Conservation (phyloP, 2,329 filamentous ascomycete genomes). For the Colletotrichum neosansevieriae region DNA sequence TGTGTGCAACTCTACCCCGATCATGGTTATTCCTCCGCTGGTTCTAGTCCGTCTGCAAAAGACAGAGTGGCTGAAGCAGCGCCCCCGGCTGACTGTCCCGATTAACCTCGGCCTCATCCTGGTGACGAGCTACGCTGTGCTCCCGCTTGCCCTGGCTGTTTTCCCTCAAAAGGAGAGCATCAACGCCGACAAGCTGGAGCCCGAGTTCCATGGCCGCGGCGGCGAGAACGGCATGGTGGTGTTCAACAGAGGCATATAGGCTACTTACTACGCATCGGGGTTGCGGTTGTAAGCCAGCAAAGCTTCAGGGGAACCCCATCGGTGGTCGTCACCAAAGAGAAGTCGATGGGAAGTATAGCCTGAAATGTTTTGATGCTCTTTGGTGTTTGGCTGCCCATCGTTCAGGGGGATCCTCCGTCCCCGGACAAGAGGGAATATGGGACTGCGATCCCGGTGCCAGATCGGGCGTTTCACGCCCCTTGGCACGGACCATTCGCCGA, state of each 20-base stretch:
- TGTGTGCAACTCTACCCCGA: slow-evolving; percentile 92
- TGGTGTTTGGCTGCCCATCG: slow-evolving; percentile 4
- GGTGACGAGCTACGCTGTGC: slow-evolving; percentile 85
- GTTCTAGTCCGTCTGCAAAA: slow-evolving; percentile 87
- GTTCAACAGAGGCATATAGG: slow-evolving; percentile 92
- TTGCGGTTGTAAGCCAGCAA: slow-evolving; percentile 8
- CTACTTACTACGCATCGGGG: neutral
- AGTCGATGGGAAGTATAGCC: slow-evolving; percentile 5
- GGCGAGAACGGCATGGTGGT: slow-evolving; percentile 88
- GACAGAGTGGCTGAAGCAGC: slow-evolving; percentile 81
- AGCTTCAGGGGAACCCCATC: neutral
- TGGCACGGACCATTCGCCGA: slow-evolving; percentile 22
- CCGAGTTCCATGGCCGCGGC: slow-evolving; percentile 86
- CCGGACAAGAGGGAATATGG: slow-evolving; percentile 13
- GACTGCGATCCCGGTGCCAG: slow-evolving; percentile 31
- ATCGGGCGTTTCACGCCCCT: slow-evolving; percentile 36
- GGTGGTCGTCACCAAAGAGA: slow-evolving; percentile 1
- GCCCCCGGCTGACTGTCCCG: slow-evolving; percentile 82
- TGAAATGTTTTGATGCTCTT: slow-evolving; percentile 7
- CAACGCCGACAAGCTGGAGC: slow-evolving; percentile 79
- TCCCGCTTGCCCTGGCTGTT: slow-evolving; percentile 89
- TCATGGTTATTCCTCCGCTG: slow-evolving; percentile 96
- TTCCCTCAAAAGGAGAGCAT: slow-evolving; percentile 94
- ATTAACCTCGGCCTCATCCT: slow-evolving; percentile 91
- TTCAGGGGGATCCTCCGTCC: slow-evolving; percentile 8